Percentiles rank a stretch among this genome's conserved stretches.
These are phyloP conservation scores for Amoeboaphelidium protococcarum DNA, from an alignment of 371 early-diverging fungal species.

Conservation along the genomic window DNA sequence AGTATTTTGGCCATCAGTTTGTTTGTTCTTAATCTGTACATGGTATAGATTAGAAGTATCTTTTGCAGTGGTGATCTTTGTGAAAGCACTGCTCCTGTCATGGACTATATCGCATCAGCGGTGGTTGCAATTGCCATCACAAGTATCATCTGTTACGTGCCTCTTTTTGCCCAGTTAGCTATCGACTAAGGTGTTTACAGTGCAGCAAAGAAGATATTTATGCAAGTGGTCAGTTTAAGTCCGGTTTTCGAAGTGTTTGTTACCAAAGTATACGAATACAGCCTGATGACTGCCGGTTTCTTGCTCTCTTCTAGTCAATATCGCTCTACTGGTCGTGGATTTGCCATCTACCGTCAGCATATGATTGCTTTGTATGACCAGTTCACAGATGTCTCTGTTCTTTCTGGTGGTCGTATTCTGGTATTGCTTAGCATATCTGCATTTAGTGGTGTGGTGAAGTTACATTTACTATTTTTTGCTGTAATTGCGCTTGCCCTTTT, in stretches of 20 bases:
- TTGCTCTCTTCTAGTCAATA: constrained; percentile 42
- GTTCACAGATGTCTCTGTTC: constrained; percentile 56
- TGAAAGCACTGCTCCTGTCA: constrained; percentile 14
- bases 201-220: constrained; percentile 39
- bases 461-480: constrained; percentile 60
- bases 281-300: constrained; percentile 38
- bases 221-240: constrained; percentile 52
- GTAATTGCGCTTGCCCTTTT: constrained; percentile 40
- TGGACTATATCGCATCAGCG: constrained; percentile 11
- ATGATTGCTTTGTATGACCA: constrained; percentile 45
- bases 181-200: constrained; percentile 56
- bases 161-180: constrained; percentile 54
- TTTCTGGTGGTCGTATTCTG: constrained; percentile 23
- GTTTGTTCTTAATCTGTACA: no score
- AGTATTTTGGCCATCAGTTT: constrained; percentile 60
- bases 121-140: constrained; percentile 44
- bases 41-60: constrained; percentile 40
- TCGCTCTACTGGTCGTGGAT: constrained; percentile 69
- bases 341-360: constrained; percentile 55
- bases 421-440: constrained; percentile 37
- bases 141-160: constrained; percentile 52
- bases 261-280: constrained; percentile 60
- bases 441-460: constrained; percentile 35
- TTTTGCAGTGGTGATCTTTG: constrained; percentile 38
- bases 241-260: constrained; percentile 71